Evolutionary conservation across 129 eudicot species (phyloP), one percentile per base, ranked within the genome.

Genomic region (Cynara cardunculus): DNA sequence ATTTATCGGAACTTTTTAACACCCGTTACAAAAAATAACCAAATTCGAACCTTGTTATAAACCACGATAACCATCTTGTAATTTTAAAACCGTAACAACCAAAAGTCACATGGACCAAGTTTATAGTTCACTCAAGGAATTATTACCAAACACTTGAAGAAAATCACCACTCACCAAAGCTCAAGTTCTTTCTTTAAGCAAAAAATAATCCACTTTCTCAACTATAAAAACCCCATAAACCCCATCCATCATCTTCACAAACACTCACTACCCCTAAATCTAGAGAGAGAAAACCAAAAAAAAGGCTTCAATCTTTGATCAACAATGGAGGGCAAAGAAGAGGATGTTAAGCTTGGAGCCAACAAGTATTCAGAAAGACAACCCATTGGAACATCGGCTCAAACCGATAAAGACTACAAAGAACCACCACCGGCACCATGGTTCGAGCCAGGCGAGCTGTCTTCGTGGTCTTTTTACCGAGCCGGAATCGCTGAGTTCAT

Each of bases 401-500:
- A 93, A 49, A 91, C 97, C 25, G 97, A 92, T 69, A 94, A 94
- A 84, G 98, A 88, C 68, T 94, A 94, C 87, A 85, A 85, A 75
- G 98, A 93, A 86, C 88, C 97, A 73, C 98, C 98, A 73, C 94
- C 97, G 18, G 96, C 98, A 7, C 98, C 98, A 1, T 75, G 90
- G 83, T 94, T 91, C 75, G 98, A 94, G 92, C 98, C 96, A 2
- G 97, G 93, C 25, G 98, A 94, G 81, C 28, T 94, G 76, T 83
- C 83, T 6, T 89, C 97, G 5, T 94, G 98, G 98, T 94, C 98
- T 18, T 94, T 94, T 72, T 94, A 94, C 81, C 88, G 98, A 73
- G 98, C 98, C 74, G 97, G 97, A 0, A 91, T 94, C 71, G 97
- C 98, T 10, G 98, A 94, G 81, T 94, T 94, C 69, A 87, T 94